Evolutionary conservation across 169 alveolate genomes (phyloP).

Genomic region (Plasmodium adleri): DNA sequence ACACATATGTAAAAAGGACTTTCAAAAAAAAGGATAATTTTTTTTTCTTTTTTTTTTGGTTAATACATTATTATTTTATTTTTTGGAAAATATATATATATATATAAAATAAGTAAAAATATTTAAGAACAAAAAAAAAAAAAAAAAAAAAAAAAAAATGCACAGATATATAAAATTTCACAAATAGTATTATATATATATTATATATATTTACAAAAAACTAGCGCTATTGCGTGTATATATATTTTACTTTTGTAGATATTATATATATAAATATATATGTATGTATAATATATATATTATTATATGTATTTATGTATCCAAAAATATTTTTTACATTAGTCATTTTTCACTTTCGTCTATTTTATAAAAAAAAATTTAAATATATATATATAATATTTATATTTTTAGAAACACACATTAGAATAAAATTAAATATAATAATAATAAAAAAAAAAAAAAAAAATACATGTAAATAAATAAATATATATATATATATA

Average conservation of each 20-base stretch:
- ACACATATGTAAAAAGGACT: too few species aligned
- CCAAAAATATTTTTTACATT: conserved; percentile 12
- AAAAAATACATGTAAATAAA: neutral
- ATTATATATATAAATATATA: neutral
- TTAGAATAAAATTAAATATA: neutral
- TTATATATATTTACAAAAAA: conserved; percentile 3
- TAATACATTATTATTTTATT: conserved; percentile 5
- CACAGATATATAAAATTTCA: conserved; percentile 7
- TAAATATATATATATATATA: neutral
- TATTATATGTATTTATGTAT: conserved; percentile 1
- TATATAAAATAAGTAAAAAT: neutral
- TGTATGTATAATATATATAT: too few species aligned
- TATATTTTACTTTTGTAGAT: conserved; percentile 25
- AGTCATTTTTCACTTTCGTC: conserved; percentile 16
- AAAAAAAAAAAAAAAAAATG: conserved; percentile 19
- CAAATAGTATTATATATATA: conserved; percentile 1
- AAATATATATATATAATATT: too few species aligned
- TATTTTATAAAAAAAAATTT: conserved; percentile 5
- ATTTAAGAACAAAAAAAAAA: conserved; percentile 9
- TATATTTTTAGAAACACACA: neutral
- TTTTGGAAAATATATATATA: neutral
- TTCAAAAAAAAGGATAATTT: neutral
- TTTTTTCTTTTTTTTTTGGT: conserved; percentile 5
- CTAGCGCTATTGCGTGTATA: conserved; percentile 66
- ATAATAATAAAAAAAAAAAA: neutral